These are phyloP conservation scores for Calonectria naviculata DNA, from an alignment of 2,329 filamentous ascomycete genomes.

Conservation along the genomic window DNA sequence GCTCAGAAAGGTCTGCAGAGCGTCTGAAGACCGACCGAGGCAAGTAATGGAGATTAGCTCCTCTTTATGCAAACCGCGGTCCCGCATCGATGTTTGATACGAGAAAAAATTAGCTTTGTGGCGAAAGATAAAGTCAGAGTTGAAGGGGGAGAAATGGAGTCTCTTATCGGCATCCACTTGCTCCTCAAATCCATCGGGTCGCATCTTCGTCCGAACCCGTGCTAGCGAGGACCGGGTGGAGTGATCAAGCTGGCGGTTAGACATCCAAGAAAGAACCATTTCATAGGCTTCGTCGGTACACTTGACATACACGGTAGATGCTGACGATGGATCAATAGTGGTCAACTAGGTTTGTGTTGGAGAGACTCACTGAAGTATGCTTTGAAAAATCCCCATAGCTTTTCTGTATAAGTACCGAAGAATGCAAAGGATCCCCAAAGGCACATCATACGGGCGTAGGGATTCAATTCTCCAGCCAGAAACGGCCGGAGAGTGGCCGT, in stretches of 20 bases:
- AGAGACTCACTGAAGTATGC: not conserved
- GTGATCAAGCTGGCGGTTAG: not conserved
- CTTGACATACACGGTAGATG: conserved; percentile 14
- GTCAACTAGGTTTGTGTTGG: too few relatives aligned
- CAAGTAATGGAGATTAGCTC: conserved; percentile 37
- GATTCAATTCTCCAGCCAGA: not conserved
- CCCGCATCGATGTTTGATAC: conserved; percentile 16
- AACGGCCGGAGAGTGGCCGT: not conserved
- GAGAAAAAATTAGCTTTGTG: conserved; percentile 25
- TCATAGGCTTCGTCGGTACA: conserved; percentile 2
- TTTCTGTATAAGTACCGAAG: not conserved
- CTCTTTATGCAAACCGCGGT: conserved; percentile 27
- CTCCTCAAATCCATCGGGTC: not conserved
- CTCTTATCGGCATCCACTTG: conserved; percentile 11
- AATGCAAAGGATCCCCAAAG: not conserved
- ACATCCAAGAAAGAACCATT: conserved; percentile 3
- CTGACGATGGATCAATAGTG: not conserved
- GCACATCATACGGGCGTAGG: not conserved
- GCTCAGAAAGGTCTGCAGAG: not conserved
- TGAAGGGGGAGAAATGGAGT: conserved; percentile 15
- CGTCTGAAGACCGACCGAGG: not conserved
- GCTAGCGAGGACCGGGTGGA: conserved; percentile 5
- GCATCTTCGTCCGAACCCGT: not conserved
- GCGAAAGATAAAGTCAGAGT: conserved; percentile 18
- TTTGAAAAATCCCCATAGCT: not conserved